Evolutionary conservation across 2,329 filamentous ascomycete genomes (phyloP), one percentile per base, ranked within the genome.

Genomic region (Herpotrichia juniperi): DNA sequence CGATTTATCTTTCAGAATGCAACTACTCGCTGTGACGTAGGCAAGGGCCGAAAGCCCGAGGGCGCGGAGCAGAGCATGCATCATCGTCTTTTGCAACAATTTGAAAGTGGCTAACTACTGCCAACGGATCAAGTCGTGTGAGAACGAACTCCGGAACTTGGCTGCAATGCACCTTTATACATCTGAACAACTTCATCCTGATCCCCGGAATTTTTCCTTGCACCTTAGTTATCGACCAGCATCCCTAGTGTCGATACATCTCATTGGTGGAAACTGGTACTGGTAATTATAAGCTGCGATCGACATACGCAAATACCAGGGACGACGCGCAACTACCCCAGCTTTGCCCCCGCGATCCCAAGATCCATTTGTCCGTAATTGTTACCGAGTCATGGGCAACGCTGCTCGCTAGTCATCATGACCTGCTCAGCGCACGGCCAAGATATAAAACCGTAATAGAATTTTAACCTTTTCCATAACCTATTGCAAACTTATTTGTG

Each of bases 191-290:
- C n/a, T 12, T 11, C 21, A 25, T 25, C 21, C 3, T n/a, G 19
- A 11, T 24, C 21, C 19, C 37, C 34, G 21, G 4, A n/a, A n/a
- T 16, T 14, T 22, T 40, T 40, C 19, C 37, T 25, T 7, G 16
- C 8, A 10, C 14, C 16, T n/a, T 4, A 11, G 31, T 3, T 40
- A 40, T 40, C 10, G 10, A 40, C 37, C 14, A 21, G 19, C 6
- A 24, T 16, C 4, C 21, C n/a, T 24, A 28, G 26, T 12, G 7
- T 28, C 26, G 26, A 21, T 21, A 11, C 21, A 14, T 16, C 37
- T 40, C 37, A 40, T 40, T 40, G 37, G 37, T 40, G 37, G 37
- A 40, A 40, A 24, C 16, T 22, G 19, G n/a, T 24, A 6, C 37
- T 40, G 21, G 37, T 40, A 40, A 3, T 4, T 22, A 7, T 40